Evolutionary conservation across 768 basidiomycete genomes (phyloP).

Genomic region (Albatrellus ellisii): DNA sequence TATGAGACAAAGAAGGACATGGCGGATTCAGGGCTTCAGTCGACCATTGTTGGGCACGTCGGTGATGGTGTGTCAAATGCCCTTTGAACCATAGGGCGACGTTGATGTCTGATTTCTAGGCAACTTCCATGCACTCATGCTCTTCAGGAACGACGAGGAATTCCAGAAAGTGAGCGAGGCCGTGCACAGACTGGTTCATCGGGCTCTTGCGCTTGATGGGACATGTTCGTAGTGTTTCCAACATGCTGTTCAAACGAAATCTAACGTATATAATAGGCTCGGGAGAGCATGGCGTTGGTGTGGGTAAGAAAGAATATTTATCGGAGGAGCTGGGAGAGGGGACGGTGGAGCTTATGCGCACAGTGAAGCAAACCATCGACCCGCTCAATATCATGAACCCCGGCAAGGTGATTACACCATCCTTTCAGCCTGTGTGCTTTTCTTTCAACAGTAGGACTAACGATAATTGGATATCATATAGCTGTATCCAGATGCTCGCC

Average conservation of each 20-base stretch:
- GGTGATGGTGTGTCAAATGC: slow-evolving; percentile 26
- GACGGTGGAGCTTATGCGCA: slow-evolving; percentile 77
- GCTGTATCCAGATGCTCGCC: no score
- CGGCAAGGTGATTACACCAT: slow-evolving; percentile 35
- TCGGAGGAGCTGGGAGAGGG: slow-evolving; percentile 69
- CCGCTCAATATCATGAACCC: slow-evolving; percentile 79
- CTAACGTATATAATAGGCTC: slow-evolving; percentile 41
- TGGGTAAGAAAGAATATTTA: slow-evolving; percentile 80
- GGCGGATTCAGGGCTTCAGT: slow-evolving; percentile 24
- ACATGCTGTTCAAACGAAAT: slow-evolving; percentile 2
- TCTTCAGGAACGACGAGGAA: slow-evolving; percentile 49
- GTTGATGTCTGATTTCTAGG: slow-evolving; percentile 17
- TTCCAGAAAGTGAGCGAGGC: slow-evolving; percentile 38
- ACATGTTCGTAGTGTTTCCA: slow-evolving; percentile 38
- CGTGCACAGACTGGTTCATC: slow-evolving; percentile 57
- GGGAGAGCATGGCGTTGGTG: slow-evolving; percentile 80
- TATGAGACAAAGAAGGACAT: slow-evolving; percentile 34
- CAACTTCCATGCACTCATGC: slow-evolving; percentile 37
- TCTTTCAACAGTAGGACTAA: no score
- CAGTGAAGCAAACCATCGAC: slow-evolving; percentile 70
- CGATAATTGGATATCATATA: no score
- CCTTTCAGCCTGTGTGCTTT: no score
- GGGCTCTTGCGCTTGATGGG: slow-evolving; percentile 64
- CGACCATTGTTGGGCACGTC: slow-evolving; percentile 32
- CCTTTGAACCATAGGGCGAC: neutral